Base-by-base conservation (phyloP, 495 filamentous ascomycete species). In the Hyaloscypha variabilis region DNA sequence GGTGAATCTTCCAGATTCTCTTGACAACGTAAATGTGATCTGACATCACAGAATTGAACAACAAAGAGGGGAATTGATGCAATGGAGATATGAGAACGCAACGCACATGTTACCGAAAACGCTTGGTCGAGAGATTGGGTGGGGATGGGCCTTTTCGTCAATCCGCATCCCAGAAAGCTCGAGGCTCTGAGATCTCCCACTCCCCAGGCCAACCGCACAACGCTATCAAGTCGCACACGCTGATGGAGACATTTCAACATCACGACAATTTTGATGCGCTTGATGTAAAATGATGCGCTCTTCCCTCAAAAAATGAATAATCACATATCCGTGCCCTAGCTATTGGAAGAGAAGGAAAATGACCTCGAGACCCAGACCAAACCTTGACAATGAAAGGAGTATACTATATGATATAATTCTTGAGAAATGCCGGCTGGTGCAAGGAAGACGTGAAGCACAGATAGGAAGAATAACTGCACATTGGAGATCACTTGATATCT, bases 231-330 rank as follows among this genome's bases (percentile, higher is more conserved):
- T 42, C 59, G 36, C 58, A 46, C 10, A 28, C 25, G 8, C 17
- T 39, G 34, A 52, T 19, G 46, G 24, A n/a, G 4, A 62, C 24
- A 26, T 26, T 30, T 29, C 28, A 17, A 17, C 39, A 52, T 28
- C 46, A 31, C 59, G 26, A 62, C 59, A 6, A 49, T 52, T 52
- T 61, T 26, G 39, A 62, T 52, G 42, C 59, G 39, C 39, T 52
- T 42, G 23, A 26, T 11, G 29, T 17, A 11, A 4, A 19, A 46
- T 46, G 39, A 46, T 46, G 39, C 10, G 11, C 39, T 46, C 11
- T 17, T 46, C 10, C n/a, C n/a, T n/a, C 14, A 11, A 46, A 17
- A 46, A 19, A 46, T 19, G 39, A 17, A 46, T 1, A 46, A 17
- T 17, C 39, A 46, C 11, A 46, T 17, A 46, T 17, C 11, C 11